Evolutionary conservation across 1,284 basidiomycete genomes (phyloP).

Genomic region (Stereum hirsutum): DNA sequence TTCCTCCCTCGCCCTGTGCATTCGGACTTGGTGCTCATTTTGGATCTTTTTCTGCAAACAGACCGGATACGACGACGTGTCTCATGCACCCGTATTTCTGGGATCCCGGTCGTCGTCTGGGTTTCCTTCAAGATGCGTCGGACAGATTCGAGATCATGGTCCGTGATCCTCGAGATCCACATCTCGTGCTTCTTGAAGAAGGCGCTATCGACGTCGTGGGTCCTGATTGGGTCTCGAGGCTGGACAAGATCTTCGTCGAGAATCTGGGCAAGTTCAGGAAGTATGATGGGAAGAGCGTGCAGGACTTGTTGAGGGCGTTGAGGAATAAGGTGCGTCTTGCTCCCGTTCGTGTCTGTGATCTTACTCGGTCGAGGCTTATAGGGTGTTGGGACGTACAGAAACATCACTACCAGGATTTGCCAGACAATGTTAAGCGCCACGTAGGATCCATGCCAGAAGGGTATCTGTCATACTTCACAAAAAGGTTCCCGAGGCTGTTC

Average conservation of each 20-base stretch:
- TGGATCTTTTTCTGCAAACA: constrained; percentile 21
- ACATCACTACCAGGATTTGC: constrained; percentile 96
- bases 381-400: constrained; percentile 68
- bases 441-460: constrained; percentile 89
- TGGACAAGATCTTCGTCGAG: constrained; percentile 88
- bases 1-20: background rate
- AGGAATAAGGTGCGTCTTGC: constrained; percentile 77
- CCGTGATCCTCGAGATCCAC: constrained; percentile 76
- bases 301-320: constrained; percentile 87
- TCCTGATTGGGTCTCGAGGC: constrained; percentile 78
- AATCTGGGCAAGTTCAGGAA: constrained; percentile 96
- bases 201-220: constrained; percentile 66
- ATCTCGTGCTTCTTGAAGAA: constrained; percentile 71
- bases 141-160: constrained; percentile 99
- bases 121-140: constrained; percentile 93
- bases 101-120: constrained; percentile 78
- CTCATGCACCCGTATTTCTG: constrained; percentile 96
- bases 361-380: too few relatives aligned
- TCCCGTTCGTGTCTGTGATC: too few relatives aligned
- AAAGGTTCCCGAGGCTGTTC: constrained; percentile 86
- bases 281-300: constrained; percentile 86
- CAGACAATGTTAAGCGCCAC: constrained; percentile 80
- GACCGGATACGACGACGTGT: constrained; percentile 83
- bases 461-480: constrained; percentile 88
- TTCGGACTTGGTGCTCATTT: too few relatives aligned